Evolutionary conservation across 2,329 filamentous ascomycete species (phyloP).

Genomic region (Aspergillus sp.): DNA sequence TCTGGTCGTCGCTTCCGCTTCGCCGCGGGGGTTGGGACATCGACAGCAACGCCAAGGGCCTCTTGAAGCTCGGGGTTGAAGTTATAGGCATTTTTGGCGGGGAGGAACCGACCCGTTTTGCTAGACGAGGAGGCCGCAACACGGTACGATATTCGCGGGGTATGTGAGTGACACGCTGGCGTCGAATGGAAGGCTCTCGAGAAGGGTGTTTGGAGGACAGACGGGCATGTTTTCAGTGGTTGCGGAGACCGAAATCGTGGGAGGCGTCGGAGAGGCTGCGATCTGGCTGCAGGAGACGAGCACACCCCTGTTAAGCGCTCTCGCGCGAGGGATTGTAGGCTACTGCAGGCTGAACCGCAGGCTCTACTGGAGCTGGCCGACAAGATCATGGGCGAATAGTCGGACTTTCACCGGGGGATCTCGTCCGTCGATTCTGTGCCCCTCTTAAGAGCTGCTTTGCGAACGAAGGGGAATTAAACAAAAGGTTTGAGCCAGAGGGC

Average conservation of each 20-base stretch:
- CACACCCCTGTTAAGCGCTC: conserved; percentile 20
- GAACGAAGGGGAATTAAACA: neutral
- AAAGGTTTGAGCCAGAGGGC: neutral
- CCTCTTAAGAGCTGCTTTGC: conserved; percentile 10
- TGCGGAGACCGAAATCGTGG: conserved; percentile 10
- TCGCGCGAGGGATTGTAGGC: conserved; percentile 29
- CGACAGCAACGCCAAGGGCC: conserved; percentile 36
- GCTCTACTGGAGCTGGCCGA: conserved; percentile 30
- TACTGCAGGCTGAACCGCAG: conserved; percentile 36
- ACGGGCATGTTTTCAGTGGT: neutral
- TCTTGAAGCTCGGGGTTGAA: conserved; percentile 58
- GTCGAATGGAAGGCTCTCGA: conserved; percentile 32
- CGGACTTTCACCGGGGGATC: conserved; percentile 21
- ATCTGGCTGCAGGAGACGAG: conserved; percentile 11
- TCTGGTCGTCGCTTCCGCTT: conserved; percentile 65
- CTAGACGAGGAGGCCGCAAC: conserved; percentile 73
- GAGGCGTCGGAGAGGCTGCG: conserved; percentile 12
- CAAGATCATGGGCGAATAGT: conserved; percentile 31
- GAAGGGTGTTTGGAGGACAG: neutral
- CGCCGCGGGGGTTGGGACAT: conserved; percentile 49
- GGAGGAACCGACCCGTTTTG: conserved; percentile 68
- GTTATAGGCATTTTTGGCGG: conserved; percentile 68
- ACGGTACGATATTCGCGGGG: conserved; percentile 60
- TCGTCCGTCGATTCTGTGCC: conserved; percentile 22
- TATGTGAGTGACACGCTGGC: conserved; percentile 23